These are phyloP conservation scores for Monosporascus sp. DNA, from an alignment of 2,329 filamentous ascomycete genomes.

Conservation along the genomic window DNA sequence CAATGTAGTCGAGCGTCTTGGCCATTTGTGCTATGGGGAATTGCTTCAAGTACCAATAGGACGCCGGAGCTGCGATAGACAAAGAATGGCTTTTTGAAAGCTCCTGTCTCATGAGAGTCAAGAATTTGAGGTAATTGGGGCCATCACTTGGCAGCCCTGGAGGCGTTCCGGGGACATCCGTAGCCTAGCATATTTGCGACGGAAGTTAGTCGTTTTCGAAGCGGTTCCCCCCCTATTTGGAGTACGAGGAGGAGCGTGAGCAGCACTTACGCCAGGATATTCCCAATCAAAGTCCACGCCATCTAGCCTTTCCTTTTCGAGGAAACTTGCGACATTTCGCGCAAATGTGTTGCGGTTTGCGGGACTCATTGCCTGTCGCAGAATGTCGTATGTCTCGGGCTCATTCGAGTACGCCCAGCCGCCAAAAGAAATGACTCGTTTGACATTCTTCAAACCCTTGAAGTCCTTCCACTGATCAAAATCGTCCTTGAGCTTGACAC, in stretches of 20 bases:
- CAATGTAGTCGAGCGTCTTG: constrained; percentile 16
- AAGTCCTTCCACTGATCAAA: constrained; percentile 13
- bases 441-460: constrained; percentile 8
- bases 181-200: constrained; percentile 4
- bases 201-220: neutral
- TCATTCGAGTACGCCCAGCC: constrained; percentile 15
- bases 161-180: constrained; percentile 17
- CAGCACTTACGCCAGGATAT: constrained; percentile 21
- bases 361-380: constrained; percentile 7
- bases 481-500: constrained; percentile 1
- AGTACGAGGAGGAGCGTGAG: neutral
- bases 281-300: constrained; percentile 34
- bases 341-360: constrained; percentile 9
- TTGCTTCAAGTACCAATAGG: constrained; percentile 20
- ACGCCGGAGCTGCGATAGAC: constrained; percentile 18
- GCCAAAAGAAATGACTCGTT: constrained; percentile 15
- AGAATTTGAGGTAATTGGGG: constrained; percentile 8
- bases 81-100: constrained; percentile 3
- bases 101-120: constrained; percentile 5
- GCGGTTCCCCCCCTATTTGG: too few relatives aligned
- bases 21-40: constrained; percentile 14
- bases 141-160: constrained; percentile 8
- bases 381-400: constrained; percentile 12
- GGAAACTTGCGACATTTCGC: constrained; percentile 18
- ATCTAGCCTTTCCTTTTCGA: constrained; percentile 21